Conservation (phyloP, 2,329 filamentous ascomycete species). For the Graphium sp. region DNA sequence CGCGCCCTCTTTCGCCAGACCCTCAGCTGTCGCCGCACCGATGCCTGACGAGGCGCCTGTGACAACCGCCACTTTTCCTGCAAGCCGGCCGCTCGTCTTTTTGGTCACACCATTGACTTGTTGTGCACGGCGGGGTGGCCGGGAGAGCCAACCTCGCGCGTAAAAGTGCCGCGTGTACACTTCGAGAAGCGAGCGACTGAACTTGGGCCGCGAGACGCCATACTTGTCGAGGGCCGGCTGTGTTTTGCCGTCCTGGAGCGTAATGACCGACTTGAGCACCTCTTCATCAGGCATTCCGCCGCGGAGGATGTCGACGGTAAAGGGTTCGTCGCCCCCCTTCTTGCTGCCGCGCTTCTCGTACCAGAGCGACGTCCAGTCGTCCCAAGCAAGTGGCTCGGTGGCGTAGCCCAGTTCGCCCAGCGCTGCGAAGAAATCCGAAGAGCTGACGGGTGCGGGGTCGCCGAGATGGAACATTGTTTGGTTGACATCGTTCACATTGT, state of each 20-base stretch:
- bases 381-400: constrained; percentile 48
- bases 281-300: constrained; percentile 66
- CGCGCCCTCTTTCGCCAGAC: constrained; percentile 53
- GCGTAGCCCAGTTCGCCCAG: constrained; percentile 53
- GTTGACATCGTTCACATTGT: too few species aligned
- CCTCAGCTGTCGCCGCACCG: constrained; percentile 55
- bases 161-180: too few species aligned
- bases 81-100: too few species aligned
- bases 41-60: constrained; percentile 69
- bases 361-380: constrained; percentile 63
- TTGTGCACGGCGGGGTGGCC: too few species aligned
- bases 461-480: too few species aligned
- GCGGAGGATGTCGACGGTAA: constrained; percentile 64
- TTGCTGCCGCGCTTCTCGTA: constrained; percentile 47
- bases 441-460: too few species aligned
- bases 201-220: constrained; percentile 44
- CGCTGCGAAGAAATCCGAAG: constrained; percentile 44
- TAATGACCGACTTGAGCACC: constrained; percentile 52
- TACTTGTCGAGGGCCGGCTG: constrained; percentile 35
- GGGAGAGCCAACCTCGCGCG: too few species aligned
- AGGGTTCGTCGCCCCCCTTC: constrained; percentile 52
- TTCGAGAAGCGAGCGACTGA: too few species aligned
- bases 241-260: constrained; percentile 56
- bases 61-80: constrained; percentile 65
- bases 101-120: too few species aligned